A percentile compares a stretch with the other conserved stretches of the same genome.
Conservation (phyloP, 2,329 filamentous ascomycete genomes). For the Aspergillus transmontanensis region DNA sequence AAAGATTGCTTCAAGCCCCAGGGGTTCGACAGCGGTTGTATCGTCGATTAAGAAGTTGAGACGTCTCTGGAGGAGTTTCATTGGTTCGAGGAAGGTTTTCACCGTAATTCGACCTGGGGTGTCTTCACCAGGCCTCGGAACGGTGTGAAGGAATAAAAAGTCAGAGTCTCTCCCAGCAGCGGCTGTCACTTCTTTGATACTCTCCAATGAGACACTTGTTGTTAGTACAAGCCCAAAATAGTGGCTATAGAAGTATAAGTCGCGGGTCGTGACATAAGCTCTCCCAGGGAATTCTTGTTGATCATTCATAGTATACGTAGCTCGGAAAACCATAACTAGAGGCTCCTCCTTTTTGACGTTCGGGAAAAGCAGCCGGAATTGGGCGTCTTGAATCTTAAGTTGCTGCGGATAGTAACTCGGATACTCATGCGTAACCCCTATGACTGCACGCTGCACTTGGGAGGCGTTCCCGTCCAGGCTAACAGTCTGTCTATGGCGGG, state of each 20-base stretch:
- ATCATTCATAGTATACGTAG: conserved; percentile 80
- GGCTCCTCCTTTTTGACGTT: conserved; percentile 76
- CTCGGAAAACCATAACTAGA: conserved; percentile 87
- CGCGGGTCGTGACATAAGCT: conserved; percentile 82
- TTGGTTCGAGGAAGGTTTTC: conserved; percentile 89
- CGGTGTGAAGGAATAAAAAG: conserved; percentile 83
- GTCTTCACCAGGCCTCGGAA: conserved; percentile 62
- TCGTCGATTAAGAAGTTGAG: conserved; percentile 85
- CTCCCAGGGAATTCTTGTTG: conserved; percentile 79
- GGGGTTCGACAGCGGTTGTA: conserved; percentile 70
- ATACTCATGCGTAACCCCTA: conserved; percentile 57
- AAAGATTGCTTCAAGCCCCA: conserved; percentile 70
- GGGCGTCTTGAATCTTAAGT: conserved; percentile 82
- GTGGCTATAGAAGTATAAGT: conserved; percentile 96
- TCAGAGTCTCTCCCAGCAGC: conserved; percentile 90
- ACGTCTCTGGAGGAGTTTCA: conserved; percentile 77
- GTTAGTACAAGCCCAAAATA: conserved; percentile 88
- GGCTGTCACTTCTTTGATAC: conserved; percentile 84
- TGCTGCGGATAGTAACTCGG: conserved; percentile 77
- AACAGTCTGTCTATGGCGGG: conserved; percentile 58
- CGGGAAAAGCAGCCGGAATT: conserved; percentile 91
- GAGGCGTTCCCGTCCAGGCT: conserved; percentile 54
- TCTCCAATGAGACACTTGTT: conserved; percentile 72
- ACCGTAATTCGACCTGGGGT: conserved; percentile 77
- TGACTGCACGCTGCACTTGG: conserved; percentile 37